Conservation (phyloP, 2,329 filamentous ascomycete genomes). For the Chalara sp. region DNA sequence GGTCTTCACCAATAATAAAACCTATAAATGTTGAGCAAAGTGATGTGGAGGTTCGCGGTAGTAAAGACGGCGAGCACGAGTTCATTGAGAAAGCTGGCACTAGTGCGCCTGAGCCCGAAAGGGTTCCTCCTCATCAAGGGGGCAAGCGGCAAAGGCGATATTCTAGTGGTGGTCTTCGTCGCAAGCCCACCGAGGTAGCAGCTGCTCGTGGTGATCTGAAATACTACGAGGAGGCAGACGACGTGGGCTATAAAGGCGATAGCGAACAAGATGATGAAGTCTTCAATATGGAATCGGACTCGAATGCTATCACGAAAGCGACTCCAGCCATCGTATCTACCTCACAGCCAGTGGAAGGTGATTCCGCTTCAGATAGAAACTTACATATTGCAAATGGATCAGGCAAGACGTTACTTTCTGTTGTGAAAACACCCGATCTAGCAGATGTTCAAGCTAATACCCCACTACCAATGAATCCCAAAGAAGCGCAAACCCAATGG, state of each 20-base stretch:
- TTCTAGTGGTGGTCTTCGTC: constrained; percentile 76
- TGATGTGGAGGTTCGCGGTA: constrained; percentile 6
- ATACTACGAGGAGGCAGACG: constrained; percentile 85
- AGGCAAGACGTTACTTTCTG: neutral
- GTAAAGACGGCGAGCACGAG: constrained; percentile 7
- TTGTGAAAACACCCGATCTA: neutral
- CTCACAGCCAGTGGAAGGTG: neutral
- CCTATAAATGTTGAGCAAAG: constrained; percentile 2
- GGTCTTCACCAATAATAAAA: constrained; percentile 7
- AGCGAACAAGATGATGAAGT: constrained; percentile 64
- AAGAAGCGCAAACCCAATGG: constrained; percentile 61
- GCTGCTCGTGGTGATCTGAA: constrained; percentile 72
- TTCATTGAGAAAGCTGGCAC: constrained; percentile 45
- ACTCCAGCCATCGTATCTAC: neutral
- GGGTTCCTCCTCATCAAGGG: constrained; percentile 21
- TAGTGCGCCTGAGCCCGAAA: constrained; percentile 56
- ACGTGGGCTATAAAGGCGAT: constrained; percentile 71
- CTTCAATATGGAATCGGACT: constrained; percentile 56
- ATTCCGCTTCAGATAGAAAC: neutral
- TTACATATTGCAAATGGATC: neutral
- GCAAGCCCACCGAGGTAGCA: constrained; percentile 65
- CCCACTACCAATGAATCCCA: constrained; percentile 63
- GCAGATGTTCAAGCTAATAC: constrained; percentile 27
- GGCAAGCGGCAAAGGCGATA: constrained; percentile 61
- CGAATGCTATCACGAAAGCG: neutral